Evolutionary conservation across 2,329 filamentous ascomycete species (phyloP).

Genomic region (Pseudogymnoascus sp.): DNA sequence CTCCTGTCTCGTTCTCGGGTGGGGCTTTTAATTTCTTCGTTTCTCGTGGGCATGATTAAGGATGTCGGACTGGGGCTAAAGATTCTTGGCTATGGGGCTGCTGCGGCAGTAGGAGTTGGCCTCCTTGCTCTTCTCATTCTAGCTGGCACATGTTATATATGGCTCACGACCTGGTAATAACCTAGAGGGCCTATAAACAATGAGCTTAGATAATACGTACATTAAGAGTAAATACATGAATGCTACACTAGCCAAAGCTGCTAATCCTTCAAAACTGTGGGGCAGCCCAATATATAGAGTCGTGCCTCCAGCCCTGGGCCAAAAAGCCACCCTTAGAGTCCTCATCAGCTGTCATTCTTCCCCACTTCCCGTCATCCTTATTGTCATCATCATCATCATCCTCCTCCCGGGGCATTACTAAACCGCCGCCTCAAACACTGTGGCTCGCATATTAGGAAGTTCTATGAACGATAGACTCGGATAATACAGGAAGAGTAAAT

Average conservation of each 20-base stretch:
- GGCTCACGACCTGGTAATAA: no score
- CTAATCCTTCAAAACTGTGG: no score
- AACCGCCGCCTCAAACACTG: not conserved
- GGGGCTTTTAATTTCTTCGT: not conserved
- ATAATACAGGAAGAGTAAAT: not conserved
- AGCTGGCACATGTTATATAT: not conserved
- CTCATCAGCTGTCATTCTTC: no score
- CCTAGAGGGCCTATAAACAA: no score
- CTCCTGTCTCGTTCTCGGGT: not conserved
- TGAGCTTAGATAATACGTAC: no score
- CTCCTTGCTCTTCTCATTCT: not conserved
- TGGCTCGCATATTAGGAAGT: not conserved
- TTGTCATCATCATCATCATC: no score
- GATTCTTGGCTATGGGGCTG: not conserved
- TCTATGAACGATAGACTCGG: not conserved
- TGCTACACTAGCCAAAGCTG: not conserved
- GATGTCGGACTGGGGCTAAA: not conserved
- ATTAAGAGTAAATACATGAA: not conserved
- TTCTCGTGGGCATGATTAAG: not conserved
- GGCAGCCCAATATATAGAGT: not conserved
- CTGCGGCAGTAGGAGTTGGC: not conserved
- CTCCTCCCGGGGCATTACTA: no score
- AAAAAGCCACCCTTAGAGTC: no score
- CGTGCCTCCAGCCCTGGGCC: no score
- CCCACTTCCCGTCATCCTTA: no score